Evolutionary conservation across 2,329 filamentous ascomycete species (phyloP).

Genomic region (Ophiostoma sp.): DNA sequence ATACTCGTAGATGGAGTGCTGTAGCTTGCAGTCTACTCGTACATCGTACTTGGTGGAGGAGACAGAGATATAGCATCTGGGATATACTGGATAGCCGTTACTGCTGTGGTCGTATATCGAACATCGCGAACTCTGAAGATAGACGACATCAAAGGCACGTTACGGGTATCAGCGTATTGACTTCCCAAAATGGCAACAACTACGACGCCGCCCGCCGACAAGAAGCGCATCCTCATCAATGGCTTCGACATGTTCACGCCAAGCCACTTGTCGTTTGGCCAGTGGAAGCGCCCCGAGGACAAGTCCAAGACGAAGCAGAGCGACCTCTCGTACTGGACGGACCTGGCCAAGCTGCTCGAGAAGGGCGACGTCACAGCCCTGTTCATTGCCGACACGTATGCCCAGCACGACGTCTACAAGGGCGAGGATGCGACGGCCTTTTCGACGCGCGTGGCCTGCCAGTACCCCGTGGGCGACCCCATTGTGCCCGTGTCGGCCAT

Average conservation of each 20-base stretch:
- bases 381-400: slow-evolving; percentile 22
- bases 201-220: neutral
- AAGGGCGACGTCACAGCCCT: slow-evolving; percentile 18
- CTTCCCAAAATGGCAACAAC: slow-evolving; percentile 2
- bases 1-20: neutral
- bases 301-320: slow-evolving; percentile 18
- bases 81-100: neutral
- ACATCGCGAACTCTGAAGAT: neutral
- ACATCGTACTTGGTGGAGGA: neutral
- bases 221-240: slow-evolving; percentile 9
- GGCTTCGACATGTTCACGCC: slow-evolving; percentile 7
- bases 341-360: slow-evolving; percentile 21
- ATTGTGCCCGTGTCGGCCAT: slow-evolving; percentile 23
- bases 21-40: too few relatives aligned
- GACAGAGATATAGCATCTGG: too few relatives aligned
- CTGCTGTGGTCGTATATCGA: neutral
- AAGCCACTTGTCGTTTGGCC: slow-evolving; percentile 10
- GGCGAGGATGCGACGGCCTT: slow-evolving; percentile 15
- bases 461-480: slow-evolving; percentile 18
- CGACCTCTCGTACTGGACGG: slow-evolving; percentile 19
- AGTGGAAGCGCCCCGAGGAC: slow-evolving; percentile 20
- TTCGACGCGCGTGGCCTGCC: neutral
- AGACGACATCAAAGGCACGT: too few relatives aligned
- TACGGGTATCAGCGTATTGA: too few relatives aligned
- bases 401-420: slow-evolving; percentile 15